Evolutionary conservation across 345 rosid species (phyloP), one percentile per base, ranked within the genome.

Genomic region (Citrus inodora): DNA sequence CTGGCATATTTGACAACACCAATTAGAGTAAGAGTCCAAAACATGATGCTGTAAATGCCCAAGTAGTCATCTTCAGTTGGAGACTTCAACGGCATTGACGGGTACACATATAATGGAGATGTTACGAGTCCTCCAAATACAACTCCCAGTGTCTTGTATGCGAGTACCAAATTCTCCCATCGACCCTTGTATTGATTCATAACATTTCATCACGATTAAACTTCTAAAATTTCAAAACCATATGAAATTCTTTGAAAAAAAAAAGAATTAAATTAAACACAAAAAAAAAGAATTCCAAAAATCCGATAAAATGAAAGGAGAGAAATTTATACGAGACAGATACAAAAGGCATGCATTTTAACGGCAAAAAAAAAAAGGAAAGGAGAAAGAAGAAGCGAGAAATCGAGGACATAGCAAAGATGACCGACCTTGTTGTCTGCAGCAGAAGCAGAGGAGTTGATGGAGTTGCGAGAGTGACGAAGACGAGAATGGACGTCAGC

Each of bases 81-180:
- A 72, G 90, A 87, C 37, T 74, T 87, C 69, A 91, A 75, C 1
- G 81, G 90, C 92, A 91, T 88, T 56, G 91, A 90, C 9, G 92
- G 93, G 42, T 90, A 90, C 17, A 90, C 92, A 51, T 92, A 92
- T 1, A 87, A 68, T 7, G 96, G 92, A 7, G 93, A 92, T 28
- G 93, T 92, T 22, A 90, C 96, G 14, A 92, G 86, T n/a, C 93
- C 92, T 63, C 95, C 93, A 80, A 90, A 92, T 17, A 90, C 95
- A 7, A 92, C 90, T 75, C 93, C 95, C 3, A 91, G 78, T 40
- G 93, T 91, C 88, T 77, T 87, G 83, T 88, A 88, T 10, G 92
- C 91, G 58, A 87, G 83, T 8, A 83, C 22, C 76, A 87, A 38
- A 68, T 73, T 79, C 70, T 71, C 83, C 88, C 86, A 72, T 80